Evolutionary conservation across 139 green algal genomes (phyloP).

Genomic region (Chlamydomonas urium): DNA sequence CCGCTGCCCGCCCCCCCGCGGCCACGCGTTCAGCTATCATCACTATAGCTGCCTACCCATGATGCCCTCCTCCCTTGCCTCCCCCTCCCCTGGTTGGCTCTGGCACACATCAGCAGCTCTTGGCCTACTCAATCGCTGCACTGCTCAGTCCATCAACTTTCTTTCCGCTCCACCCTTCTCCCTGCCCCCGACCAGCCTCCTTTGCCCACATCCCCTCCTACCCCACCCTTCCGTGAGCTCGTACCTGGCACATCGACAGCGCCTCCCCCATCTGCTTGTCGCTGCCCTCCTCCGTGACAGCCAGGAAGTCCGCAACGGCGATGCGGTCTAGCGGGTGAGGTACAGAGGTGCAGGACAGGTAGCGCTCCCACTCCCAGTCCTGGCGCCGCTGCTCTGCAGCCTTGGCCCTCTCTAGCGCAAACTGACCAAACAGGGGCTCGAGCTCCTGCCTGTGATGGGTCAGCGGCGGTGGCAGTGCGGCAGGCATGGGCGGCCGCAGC

Average conservation of each 20-base stretch:
- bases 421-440: slow-evolving; percentile 30
- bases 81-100: too few relatives aligned
- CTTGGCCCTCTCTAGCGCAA: slow-evolving; percentile 14
- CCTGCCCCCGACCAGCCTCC: too few relatives aligned
- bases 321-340: slow-evolving; percentile 27
- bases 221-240: neutral
- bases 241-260: slow-evolving; percentile 24
- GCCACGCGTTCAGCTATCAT: too few relatives aligned
- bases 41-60: too few relatives aligned
- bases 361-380: slow-evolving; percentile 41
- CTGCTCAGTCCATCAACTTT: too few relatives aligned
- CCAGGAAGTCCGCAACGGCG: slow-evolving; percentile 21
- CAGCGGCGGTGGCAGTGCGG: too few relatives aligned
- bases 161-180: too few relatives aligned
- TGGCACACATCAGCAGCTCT: too few relatives aligned
- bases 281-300: neutral
- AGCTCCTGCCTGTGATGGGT: slow-evolving; percentile 24
- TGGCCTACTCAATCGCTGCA: too few relatives aligned
- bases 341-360: slow-evolving; percentile 30
- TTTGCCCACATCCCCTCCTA: neutral
- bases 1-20: too few relatives aligned
- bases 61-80: too few relatives aligned
- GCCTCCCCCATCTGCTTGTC: slow-evolving; percentile 17
- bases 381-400: slow-evolving; percentile 1
- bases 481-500: too few relatives aligned